Conservation (phyloP, 2,329 filamentous ascomycete species). For the Fonsecaea monophora region DNA sequence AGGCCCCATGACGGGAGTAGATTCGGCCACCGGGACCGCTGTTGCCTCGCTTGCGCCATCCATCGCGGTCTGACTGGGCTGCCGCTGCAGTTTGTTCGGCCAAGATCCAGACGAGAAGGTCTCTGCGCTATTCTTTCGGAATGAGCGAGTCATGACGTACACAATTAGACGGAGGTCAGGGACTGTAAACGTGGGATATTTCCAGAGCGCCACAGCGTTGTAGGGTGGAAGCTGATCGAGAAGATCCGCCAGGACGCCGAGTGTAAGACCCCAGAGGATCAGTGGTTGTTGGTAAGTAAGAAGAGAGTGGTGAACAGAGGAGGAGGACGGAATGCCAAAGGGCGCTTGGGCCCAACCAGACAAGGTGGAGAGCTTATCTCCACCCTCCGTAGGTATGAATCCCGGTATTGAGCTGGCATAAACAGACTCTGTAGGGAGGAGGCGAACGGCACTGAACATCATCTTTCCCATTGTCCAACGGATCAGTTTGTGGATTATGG, state of each 20-base stretch:
- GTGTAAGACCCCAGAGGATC: conserved; percentile 71
- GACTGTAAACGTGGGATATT: conserved; percentile 71
- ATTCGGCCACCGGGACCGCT: conserved; percentile 26
- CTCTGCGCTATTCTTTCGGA: conserved; percentile 59
- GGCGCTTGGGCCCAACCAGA: conserved; percentile 36
- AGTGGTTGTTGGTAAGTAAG: conserved; percentile 54
- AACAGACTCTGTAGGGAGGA: conserved; percentile 67
- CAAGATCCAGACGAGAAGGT: conserved; percentile 45
- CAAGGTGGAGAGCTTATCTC: conserved; percentile 38
- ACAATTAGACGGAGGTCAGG: conserved; percentile 66
- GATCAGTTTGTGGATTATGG: conserved; percentile 61
- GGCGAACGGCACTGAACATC: conserved; percentile 69
- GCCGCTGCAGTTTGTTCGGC: conserved; percentile 39
- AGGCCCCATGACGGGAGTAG: conserved; percentile 27
- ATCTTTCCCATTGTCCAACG: conserved; percentile 68
- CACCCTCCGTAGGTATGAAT: conserved; percentile 52
- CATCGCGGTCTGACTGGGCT: conserved; percentile 46
- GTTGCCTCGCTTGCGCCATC: conserved; percentile 42
- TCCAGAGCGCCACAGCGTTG: conserved; percentile 68
- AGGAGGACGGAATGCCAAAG: conserved; percentile 35
- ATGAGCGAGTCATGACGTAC: conserved; percentile 64
- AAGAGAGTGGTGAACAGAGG: conserved; percentile 29
- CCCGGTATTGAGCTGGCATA: conserved; percentile 62
- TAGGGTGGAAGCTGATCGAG: conserved; percentile 70
- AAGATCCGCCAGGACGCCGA: conserved; percentile 72